Evolutionary conservation across 495 filamentous ascomycete genomes (phyloP).

Genomic region (Elasticomyces elasticus): DNA sequence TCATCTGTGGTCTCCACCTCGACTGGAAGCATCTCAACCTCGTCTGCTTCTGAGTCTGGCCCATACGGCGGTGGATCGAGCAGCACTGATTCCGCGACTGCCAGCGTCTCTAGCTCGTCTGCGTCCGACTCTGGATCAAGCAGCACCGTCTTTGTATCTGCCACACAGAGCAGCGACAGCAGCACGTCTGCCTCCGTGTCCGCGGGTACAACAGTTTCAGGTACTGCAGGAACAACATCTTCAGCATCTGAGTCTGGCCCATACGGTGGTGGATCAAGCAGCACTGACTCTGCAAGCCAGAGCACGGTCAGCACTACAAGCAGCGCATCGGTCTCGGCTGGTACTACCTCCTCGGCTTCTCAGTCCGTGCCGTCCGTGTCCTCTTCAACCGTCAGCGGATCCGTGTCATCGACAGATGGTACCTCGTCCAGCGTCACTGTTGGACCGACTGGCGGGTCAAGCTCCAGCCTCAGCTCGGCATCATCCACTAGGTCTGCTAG

Average conservation of each 20-base stretch:
- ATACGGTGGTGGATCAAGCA: background rate
- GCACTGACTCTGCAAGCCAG: background rate
- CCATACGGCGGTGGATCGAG: background rate
- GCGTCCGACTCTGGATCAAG: too few relatives aligned
- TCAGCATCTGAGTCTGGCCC: background rate
- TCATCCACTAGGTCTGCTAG: background rate
- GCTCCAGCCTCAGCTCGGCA: background rate
- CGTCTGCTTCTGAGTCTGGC: background rate
- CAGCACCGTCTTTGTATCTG: too few relatives aligned
- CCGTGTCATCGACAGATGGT: background rate
- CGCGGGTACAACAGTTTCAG: background rate
- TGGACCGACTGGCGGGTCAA: background rate
- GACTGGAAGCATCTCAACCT: background rate
- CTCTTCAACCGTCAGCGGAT: background rate
- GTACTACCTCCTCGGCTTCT: background rate
- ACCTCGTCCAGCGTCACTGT: background rate
- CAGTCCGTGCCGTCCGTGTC: background rate
- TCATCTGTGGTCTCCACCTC: background rate
- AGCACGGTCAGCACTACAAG: background rate
- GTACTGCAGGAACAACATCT: background rate
- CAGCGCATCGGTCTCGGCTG: background rate
- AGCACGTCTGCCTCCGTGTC: background rate
- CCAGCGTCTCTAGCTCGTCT: background rate
- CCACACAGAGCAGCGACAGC: background rate
- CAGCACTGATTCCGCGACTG: background rate